Percentiles rank a stretch among this genome's conserved stretches.
Evolutionary conservation across 1,139 yeast genomes (phyloP).

Genomic region (Magnusiomyces paraingens): DNA sequence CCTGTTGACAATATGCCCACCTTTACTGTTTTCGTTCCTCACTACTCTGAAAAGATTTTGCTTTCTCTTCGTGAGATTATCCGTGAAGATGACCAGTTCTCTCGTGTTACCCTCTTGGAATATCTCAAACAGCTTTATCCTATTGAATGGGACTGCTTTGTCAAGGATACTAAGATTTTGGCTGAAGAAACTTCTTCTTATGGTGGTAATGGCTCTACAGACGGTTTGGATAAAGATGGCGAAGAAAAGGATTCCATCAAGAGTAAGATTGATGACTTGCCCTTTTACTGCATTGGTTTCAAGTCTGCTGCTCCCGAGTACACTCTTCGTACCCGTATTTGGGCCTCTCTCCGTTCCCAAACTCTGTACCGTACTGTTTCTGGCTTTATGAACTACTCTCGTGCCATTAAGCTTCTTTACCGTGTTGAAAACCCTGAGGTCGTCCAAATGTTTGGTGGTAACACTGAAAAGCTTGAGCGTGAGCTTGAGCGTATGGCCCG

Average conservation of each 20-base stretch:
- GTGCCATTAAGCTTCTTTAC: constrained; percentile 94
- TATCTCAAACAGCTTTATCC: constrained; percentile 97
- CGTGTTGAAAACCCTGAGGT: constrained; percentile 99
- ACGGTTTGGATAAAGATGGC: constrained; percentile 47
- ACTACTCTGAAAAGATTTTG: constrained; percentile 93
- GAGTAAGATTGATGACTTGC: constrained; percentile 91
- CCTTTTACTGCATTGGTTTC: constrained; percentile 98
- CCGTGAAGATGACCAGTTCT: constrained; percentile 97
- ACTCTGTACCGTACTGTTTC: constrained; percentile 97
- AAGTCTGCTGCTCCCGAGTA: constrained; percentile 99
- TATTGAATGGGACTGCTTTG: constrained; percentile 99
- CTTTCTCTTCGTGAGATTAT: constrained; percentile 93
- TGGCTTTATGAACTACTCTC: constrained; percentile 98
- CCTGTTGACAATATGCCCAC: constrained; percentile 99
- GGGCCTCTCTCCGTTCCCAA: constrained; percentile 99
- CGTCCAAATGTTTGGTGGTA: constrained; percentile 97
- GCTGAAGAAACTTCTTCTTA: constrained; percentile 66
- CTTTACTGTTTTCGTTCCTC: constrained; percentile 95
- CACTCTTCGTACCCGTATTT: constrained; percentile 94
- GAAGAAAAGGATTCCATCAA: constrained; percentile 61
- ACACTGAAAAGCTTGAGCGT: constrained; percentile 88
- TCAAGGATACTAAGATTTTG: constrained; percentile 93
- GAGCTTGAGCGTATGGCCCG: constrained; percentile 99
- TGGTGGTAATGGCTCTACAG: constrained; percentile 24
- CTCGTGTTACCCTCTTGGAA: constrained; percentile 93